Evolutionary conservation across 2,329 filamentous ascomycete genomes (phyloP), one percentile per base, ranked within the genome.

Genomic region (Botrytis byssoidea): DNA sequence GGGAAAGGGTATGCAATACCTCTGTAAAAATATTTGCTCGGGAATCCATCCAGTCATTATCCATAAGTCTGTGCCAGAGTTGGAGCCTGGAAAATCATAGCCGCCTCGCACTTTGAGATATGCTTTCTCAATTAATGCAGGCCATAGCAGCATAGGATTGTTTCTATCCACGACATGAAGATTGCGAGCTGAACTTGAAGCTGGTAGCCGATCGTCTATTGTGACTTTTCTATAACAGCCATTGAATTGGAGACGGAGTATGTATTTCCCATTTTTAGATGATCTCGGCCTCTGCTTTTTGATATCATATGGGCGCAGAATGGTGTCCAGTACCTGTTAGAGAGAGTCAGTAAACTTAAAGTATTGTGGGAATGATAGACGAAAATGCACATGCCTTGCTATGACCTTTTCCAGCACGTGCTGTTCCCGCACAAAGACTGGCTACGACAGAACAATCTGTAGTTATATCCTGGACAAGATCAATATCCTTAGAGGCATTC

Each of bases 391-490:
- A 76, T 85, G 94, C 92, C 81, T 91, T 90, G 55, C 87, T 86
- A 81, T 92, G 88, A 2, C 91, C 92, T 29, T 90, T 90, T 75
- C 91, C 87, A 14, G 91, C 86, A 76, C 93, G 88, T 59, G 91
- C 90, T 74, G 92, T 90, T 37, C 89, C 91, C 40, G 95, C 94
- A 81, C 95, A 98, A 9, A 99, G 86, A 81, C 96, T 98, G 25
- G 96, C 96, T 42, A 99, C 95, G 5, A 99, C 95, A 1, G 96
- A 98, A 81, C 96, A 99, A 82, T 99, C 96, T 0, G 95, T 97
- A 8, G 95, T 95, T 74, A 97, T 90, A 82, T 99, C 96, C 82
- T 99, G 96, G 4, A 98, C 94, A 12, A 99, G 87, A 82, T 99
- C 95, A 75, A 93, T 90, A 22, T 88, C 86, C 14, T 86, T 83